phyloP scores from a whole-genome alignment of 768 basidiomycete genomes.

The Fibroporia radiculosa region DNA sequence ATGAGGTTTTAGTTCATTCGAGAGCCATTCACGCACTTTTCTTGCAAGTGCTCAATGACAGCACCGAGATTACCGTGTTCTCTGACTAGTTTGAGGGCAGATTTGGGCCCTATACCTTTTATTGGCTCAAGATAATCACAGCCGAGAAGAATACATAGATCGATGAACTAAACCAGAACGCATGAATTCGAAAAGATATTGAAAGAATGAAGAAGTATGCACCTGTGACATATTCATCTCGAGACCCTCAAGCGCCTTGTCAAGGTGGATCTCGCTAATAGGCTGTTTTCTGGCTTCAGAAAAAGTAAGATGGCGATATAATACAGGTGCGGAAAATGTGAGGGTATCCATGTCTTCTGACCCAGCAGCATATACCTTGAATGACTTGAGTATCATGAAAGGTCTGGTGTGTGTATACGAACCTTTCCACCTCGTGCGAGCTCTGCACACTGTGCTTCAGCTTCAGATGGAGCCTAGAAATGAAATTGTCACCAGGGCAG shows the following conservation, averaged over 20 bases:
- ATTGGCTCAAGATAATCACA: conserved; percentile 99
- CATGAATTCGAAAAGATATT: not conserved
- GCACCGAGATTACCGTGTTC: conserved; percentile 68
- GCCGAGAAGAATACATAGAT: conserved; percentile 91
- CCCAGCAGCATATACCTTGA: conserved; percentile 89
- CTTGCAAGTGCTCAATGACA: conserved; percentile 71
- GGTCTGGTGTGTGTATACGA: not conserved
- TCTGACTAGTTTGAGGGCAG: conserved; percentile 84
- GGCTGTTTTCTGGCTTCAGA: conserved; percentile 97
- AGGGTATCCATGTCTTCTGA: conserved; percentile 99
- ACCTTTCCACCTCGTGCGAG: conserved; percentile 95
- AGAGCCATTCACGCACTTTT: conserved; percentile 44
- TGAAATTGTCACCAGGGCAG: not conserved
- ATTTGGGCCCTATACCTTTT: conserved; percentile 93
- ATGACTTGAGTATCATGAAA: not conserved
- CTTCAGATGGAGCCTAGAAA: conserved; percentile 89
- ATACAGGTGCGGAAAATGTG: conserved; percentile 86
- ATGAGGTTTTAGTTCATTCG: not conserved
- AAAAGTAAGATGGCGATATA: conserved; percentile 94
- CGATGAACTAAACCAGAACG: conserved; percentile 64
- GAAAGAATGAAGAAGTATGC: conserved; percentile 1
- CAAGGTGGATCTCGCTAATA: conserved; percentile 84
- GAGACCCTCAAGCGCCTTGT: conserved; percentile 78
- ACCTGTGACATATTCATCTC: conserved; percentile 91
- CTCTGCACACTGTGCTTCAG: conserved; percentile 98